Conservation (phyloP, 202 grass and related monocot genomes). For the Panicum virgatum region DNA sequence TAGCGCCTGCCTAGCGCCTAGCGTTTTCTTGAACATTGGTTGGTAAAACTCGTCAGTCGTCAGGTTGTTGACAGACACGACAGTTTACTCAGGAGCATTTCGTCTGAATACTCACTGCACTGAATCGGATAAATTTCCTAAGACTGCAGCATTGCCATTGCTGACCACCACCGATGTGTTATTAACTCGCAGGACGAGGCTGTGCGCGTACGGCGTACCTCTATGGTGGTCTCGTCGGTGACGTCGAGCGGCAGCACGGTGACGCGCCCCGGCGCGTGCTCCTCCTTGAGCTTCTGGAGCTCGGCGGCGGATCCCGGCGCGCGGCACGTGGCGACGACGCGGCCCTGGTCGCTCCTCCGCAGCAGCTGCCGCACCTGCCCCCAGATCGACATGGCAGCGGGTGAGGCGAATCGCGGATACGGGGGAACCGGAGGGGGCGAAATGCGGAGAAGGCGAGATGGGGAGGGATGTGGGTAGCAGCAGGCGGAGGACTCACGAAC, state of each 20-base stretch:
- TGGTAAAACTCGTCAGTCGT: neutral
- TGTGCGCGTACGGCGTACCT: conserved; percentile 45
- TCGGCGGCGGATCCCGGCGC: conserved; percentile 49
- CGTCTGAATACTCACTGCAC: neutral
- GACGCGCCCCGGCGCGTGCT: conserved; percentile 47
- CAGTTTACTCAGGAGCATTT: neutral
- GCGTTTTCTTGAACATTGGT: too few species aligned
- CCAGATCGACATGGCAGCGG: neutral
- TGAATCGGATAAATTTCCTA: neutral
- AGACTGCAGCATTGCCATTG: neutral
- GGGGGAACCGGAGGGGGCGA: neutral
- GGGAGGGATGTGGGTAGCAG: neutral
- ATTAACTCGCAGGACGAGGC: neutral
- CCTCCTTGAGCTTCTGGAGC: conserved; percentile 54
- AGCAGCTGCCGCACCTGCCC: conserved; percentile 77
- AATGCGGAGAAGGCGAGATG: neutral
- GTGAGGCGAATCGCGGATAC: neutral
- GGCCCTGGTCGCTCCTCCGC: conserved; percentile 46
- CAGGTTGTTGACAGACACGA: neutral
- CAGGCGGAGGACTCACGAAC: conserved; percentile 55
- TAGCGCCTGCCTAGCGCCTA: too few species aligned
- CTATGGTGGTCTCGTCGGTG: conserved; percentile 72
- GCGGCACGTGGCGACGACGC: conserved; percentile 78
- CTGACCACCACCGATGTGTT: neutral
- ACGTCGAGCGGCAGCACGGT: conserved; percentile 71